phyloP scores from a whole-genome alignment of 129 eudicot genomes.

The Lactuca sativa region DNA sequence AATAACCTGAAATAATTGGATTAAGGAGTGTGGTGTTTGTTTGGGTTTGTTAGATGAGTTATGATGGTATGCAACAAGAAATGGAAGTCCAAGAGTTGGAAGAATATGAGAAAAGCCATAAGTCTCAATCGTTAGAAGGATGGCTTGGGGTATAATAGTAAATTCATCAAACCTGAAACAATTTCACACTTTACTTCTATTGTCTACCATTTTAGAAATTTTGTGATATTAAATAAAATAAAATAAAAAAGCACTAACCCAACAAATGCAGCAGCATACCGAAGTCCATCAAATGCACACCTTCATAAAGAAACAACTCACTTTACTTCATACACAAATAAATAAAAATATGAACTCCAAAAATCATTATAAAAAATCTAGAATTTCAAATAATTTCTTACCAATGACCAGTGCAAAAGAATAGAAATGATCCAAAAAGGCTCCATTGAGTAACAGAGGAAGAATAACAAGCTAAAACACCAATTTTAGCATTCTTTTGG shows the following conservation, averaged over 20 bases:
- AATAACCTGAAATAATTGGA: slow-evolving; percentile 71
- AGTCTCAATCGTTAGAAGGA: slow-evolving; percentile 80
- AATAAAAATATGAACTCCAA: not conserved
- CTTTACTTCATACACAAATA: not conserved
- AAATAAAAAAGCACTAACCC: slow-evolving; percentile 54
- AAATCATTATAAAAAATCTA: not conserved
- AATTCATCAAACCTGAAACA: slow-evolving; percentile 85
- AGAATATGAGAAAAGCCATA: slow-evolving; percentile 92
- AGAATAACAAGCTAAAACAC: slow-evolving; percentile 49
- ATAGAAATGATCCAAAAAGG: slow-evolving; percentile 74
- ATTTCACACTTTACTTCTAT: not conserved
- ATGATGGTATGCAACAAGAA: slow-evolving; percentile 47
- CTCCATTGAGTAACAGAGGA: slow-evolving; percentile 82
- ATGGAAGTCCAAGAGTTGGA: slow-evolving; percentile 87
- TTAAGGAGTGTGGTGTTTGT: slow-evolving; percentile 32
- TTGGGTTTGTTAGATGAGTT: slow-evolving; percentile 31
- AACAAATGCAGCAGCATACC: slow-evolving; percentile 91
- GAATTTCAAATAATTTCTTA: slow-evolving; percentile 28
- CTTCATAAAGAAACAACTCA: slow-evolving; percentile 30
- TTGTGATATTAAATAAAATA: not conserved
- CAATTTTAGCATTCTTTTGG: slow-evolving; percentile 26
- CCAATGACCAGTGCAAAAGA: slow-evolving; percentile 95
- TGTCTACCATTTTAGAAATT: not conserved
- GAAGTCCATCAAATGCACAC: slow-evolving; percentile 99
- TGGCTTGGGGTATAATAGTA: slow-evolving; percentile 82